Base-by-base conservation (phyloP, 2,329 filamentous ascomycete genomes). In the Calonectria pauciramosa region DNA sequence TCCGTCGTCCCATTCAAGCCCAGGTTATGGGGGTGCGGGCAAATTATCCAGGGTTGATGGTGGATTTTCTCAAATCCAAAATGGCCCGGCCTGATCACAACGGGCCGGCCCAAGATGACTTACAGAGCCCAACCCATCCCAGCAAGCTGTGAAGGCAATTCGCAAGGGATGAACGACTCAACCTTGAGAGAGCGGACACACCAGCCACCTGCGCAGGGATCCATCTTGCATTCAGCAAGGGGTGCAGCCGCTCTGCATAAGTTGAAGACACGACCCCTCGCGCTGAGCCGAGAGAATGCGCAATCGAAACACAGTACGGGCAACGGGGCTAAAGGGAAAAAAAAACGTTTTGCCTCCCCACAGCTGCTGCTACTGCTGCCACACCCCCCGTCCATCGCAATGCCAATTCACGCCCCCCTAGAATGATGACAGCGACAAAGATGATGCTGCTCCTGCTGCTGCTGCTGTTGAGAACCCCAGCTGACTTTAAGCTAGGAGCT, bases 1-100 rank as follows among this genome's bases (percentile, higher is more conserved):
- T 60, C 56, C 51, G 66, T 73, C 66, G 59, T 73, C 66, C 71
- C 65, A 73, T 69, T 65, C 59, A 49, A 72, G 51, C 71, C 71
- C 59, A 59, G 66, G 67, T 66, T 59, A 73, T 63, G 68, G 72
- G 72, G 41, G 64, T 67, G 54, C 68, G 47, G 60, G 38, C 69
- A 75, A 75, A 75, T 72, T 72, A 72, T 72, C 69, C 65, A 75
- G 73, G 69, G 69, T 52, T 49, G 59, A 20, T 32, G 59, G 73
- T 75, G 73, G 69, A 68, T 70, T 75, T 59, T 51, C 49, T 70
- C 67, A 70, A 44, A 44, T 51, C 26, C 66, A 73, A 52, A 65
- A 65, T 70, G 38, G 59, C 51, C 44, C 60, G 38, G 70, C 69
- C 60, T 66, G 70, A 66, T 63, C 69, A 70, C 70, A 54, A 68